Evolutionary conservation across 441 rosid genomes (phyloP), one percentile per base, ranked within the genome.

Genomic region (Metrosideros polymorpha): DNA sequence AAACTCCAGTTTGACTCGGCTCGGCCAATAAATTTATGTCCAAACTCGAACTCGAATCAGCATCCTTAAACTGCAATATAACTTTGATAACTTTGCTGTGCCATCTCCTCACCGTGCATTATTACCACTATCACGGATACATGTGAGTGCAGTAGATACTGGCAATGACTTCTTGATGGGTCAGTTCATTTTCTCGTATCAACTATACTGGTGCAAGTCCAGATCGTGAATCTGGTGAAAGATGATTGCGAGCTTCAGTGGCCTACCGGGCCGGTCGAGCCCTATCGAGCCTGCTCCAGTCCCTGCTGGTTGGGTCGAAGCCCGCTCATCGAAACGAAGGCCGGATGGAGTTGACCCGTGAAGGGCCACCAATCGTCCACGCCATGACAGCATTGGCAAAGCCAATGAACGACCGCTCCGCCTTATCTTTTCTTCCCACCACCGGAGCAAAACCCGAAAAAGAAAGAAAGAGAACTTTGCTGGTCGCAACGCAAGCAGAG

Each of bases 341-440:
- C 18, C 32, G 54, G 59, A 51, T 35, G 27, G 1, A 19, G 59
- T 53, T 75, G 17, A 6, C 35, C 82, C 75, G 32, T 89, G 94
- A 39, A 71, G 89, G 94, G 93, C 85, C 91, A 89, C 90, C 88
- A 91, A 90, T 91, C 85, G 89, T 89, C 95, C 94, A 93, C 94
- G 91, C 89, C 89, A 35, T 54, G 85, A 85, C 54, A 57, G 86
- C 77, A 85, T 79, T 71, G 86, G 24, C 84, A 50, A 87, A 59
- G 19, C 75, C 87, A 55, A 45, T 63, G 42, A 56, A 83, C 52
- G 25, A 15, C 86, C 76, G 32, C 87, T 52, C 5, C 43, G 49
- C 86, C 92, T 89, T 89, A 90, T 90, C 93, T 84, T 18, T 71
- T 22, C 47, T 71, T 12, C 77, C 89, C 86, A 15, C n/a, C 29